A percentile compares a stretch with the other conserved stretches of the same genome.
These are phyloP conservation scores for Bipolaris victoriae DNA, from an alignment of 2,329 filamentous ascomycete genomes.

Conservation along the genomic window DNA sequence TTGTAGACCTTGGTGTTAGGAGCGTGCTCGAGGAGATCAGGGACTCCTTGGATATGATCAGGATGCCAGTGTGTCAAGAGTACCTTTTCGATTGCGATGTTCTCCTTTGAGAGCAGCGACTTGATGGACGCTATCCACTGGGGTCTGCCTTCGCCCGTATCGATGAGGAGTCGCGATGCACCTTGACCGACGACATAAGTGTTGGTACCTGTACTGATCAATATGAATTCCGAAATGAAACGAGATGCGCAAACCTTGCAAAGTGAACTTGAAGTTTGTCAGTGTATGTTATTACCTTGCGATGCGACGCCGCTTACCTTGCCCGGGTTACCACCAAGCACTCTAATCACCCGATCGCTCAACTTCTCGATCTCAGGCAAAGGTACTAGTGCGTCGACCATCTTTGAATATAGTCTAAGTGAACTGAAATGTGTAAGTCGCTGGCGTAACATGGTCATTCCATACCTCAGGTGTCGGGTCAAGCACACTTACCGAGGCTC, in stretches of 20 bases:
- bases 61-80: conserved; percentile 92
- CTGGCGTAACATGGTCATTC: conserved; percentile 37
- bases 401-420: conserved; percentile 49
- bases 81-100: conserved; percentile 69
- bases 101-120: conserved; percentile 68
- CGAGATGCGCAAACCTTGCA: conserved; percentile 60
- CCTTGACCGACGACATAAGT: conserved; percentile 91
- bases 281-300: conserved; percentile 9
- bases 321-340: conserved; percentile 88
- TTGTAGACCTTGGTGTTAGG: conserved; percentile 71
- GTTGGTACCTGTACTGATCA: conserved; percentile 73
- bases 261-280: conserved; percentile 58
- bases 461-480: conserved; percentile 13
- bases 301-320: conserved; percentile 62
- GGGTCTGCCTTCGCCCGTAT: conserved; percentile 83
- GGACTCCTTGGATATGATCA: conserved; percentile 81
- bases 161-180: conserved; percentile 75
- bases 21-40: conserved; percentile 69
- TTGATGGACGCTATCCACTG: conserved; percentile 74
- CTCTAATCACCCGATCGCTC: conserved; percentile 77
- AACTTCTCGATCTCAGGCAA: conserved; percentile 79
- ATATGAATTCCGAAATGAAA: background rate
- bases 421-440: conserved; percentile 28
- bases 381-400: conserved; percentile 66
- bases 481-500: conserved; percentile 31